These are phyloP conservation scores for Candida albicans DNA, from an alignment of 1,139 yeast species.

Conservation along the genomic window DNA sequence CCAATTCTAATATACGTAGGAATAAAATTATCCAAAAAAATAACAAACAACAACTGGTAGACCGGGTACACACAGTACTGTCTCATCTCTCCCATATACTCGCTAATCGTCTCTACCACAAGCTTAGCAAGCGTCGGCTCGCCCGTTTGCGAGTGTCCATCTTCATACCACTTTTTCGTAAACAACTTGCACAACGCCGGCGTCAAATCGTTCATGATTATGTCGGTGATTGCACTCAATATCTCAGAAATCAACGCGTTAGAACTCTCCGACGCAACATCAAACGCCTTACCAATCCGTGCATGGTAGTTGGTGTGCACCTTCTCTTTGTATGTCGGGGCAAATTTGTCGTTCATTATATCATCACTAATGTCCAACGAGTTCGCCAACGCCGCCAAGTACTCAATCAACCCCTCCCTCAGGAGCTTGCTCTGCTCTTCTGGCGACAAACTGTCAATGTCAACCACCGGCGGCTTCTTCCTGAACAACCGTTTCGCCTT, in stretches of 20 bases:
- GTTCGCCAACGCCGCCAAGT: slow-evolving; percentile 79
- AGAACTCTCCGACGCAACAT: slow-evolving; percentile 69
- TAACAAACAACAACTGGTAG: slow-evolving; percentile 45
- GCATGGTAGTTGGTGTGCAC: slow-evolving; percentile 66
- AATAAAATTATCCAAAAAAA: slow-evolving; percentile 43
- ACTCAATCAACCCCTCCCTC: slow-evolving; percentile 79
- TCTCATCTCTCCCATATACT: slow-evolving; percentile 67
- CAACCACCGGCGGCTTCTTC: slow-evolving; percentile 23
- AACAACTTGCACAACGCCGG: slow-evolving; percentile 45
- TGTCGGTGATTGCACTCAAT: slow-evolving; percentile 59
- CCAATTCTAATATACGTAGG: slow-evolving; percentile 48
- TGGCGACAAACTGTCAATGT: slow-evolving; percentile 44
- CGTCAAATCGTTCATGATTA: slow-evolving; percentile 67
- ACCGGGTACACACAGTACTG: slow-evolving; percentile 48
- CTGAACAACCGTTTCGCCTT: slow-evolving; percentile 49
- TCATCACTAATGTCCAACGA: slow-evolving; percentile 84
- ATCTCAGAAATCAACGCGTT: slow-evolving; percentile 74
- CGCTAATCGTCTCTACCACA: slow-evolving; percentile 71
- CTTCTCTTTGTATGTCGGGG: slow-evolving; percentile 61
- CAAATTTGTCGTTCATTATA: slow-evolving; percentile 72
- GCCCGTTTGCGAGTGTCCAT: slow-evolving; percentile 36
- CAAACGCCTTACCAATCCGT: slow-evolving; percentile 56
- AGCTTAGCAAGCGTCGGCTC: slow-evolving; percentile 46
- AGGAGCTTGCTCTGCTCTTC: slow-evolving; percentile 54
- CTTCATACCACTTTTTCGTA: slow-evolving; percentile 48